These are phyloP conservation scores for Boletus barrowsii DNA, from an alignment of 768 basidiomycete species.

Conservation along the genomic window DNA sequence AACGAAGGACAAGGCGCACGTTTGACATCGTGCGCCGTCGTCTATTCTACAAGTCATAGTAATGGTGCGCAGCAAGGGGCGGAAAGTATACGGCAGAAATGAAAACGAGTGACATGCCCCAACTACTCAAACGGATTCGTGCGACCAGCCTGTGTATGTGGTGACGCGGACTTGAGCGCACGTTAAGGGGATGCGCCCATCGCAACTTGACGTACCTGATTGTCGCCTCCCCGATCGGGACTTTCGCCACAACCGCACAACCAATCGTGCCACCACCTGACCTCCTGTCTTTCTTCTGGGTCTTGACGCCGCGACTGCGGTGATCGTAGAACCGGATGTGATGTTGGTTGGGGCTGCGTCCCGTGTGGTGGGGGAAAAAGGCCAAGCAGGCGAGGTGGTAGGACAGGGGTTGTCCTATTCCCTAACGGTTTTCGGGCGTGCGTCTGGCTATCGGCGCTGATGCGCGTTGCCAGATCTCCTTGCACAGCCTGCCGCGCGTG, in stretches of 20 bases:
- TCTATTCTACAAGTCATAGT: conserved; percentile 7
- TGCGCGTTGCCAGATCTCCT: neutral
- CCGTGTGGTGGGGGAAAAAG: conserved; percentile 47
- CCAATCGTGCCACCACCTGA: conserved; percentile 85
- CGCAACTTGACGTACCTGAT: conserved; percentile 49
- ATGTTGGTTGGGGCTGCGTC: conserved; percentile 36
- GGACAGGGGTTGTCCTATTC: conserved; percentile 21
- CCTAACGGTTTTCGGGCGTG: neutral
- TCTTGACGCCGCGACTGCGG: conserved; percentile 21
- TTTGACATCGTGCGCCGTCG: neutral
- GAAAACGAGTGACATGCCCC: neutral
- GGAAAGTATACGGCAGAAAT: conserved; percentile 5
- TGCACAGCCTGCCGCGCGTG: conserved; percentile 23
- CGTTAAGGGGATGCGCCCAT: too few species aligned
- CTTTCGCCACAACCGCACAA: conserved; percentile 77
- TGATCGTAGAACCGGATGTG: conserved; percentile 28
- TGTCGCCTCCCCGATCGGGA: conserved; percentile 66
- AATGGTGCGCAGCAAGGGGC: conserved; percentile 4
- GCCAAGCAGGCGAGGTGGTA: conserved; percentile 56
- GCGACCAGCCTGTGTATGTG: conserved; percentile 56
- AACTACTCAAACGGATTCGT: conserved; percentile 59
- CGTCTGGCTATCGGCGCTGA: neutral
- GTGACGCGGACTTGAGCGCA: too few species aligned
- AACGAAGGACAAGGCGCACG: conserved; percentile 2
- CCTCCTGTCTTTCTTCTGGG: conserved; percentile 34